Evolutionary conservation across 2,329 filamentous ascomycete species (phyloP).

Genomic region (Conoideocrella luteorostrata): DNA sequence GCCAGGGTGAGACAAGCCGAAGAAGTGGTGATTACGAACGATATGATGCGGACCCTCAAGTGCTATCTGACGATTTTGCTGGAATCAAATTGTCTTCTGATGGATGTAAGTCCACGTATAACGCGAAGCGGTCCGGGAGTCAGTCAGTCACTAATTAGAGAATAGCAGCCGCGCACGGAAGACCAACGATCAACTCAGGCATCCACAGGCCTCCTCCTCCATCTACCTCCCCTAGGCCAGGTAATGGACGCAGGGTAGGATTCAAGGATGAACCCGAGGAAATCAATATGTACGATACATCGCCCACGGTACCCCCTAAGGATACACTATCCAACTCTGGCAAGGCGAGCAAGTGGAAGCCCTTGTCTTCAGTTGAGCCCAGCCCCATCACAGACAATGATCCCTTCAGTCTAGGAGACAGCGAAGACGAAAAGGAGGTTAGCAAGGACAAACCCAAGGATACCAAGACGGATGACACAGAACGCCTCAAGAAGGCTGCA

Average conservation of each 20-base stretch:
- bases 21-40: slow-evolving; percentile 83
- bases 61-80: slow-evolving; percentile 84
- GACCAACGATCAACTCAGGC: slow-evolving; percentile 59
- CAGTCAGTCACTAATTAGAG: background rate
- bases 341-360: slow-evolving; percentile 95
- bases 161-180: slow-evolving; percentile 19
- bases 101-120: slow-evolving; percentile 52
- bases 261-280: slow-evolving; percentile 66
- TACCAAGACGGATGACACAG: slow-evolving; percentile 49
- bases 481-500: slow-evolving; percentile 59
- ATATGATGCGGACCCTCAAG: slow-evolving; percentile 90
- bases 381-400: slow-evolving; percentile 85
- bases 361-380: slow-evolving; percentile 74
- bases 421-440: slow-evolving; percentile 76
- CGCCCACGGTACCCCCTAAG: slow-evolving; percentile 49
- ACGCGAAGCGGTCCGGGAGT: no score
- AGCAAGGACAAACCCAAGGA: slow-evolving; percentile 45
- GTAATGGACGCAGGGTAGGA: slow-evolving; percentile 46
- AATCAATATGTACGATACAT: slow-evolving; percentile 67
- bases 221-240: slow-evolving; percentile 43
- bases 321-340: slow-evolving; percentile 39
- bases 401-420: slow-evolving; percentile 92
- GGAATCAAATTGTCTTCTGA: slow-evolving; percentile 58
- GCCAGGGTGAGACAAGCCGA: slow-evolving; percentile 55
- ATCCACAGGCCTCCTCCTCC: slow-evolving; percentile 66